Percentiles rank a stretch among this genome's conserved stretches.
phyloP scores from a whole-genome alignment of 345 rosid genomes.

The Hibiscus syriacus region DNA sequence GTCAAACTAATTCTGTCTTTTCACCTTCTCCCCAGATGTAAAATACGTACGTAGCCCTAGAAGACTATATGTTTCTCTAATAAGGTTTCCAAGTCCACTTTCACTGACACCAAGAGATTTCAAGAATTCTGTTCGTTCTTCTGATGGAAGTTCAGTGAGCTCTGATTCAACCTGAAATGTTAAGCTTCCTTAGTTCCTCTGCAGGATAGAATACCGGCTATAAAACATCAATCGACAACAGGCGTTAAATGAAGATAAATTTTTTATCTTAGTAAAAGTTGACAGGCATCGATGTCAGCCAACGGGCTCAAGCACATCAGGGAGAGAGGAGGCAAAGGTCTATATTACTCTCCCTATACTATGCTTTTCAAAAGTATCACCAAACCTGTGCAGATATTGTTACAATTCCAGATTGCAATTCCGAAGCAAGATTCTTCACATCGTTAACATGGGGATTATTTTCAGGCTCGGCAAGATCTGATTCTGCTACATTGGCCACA shows the following conservation, averaged over 20 bases:
- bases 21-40: conserved; percentile 96
- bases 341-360: too few relatives aligned
- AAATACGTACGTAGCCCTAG: conserved; percentile 84
- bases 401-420: conserved; percentile 78
- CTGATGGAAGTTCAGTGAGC: conserved; percentile 74
- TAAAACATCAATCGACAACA: not conserved
- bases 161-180: conserved; percentile 80
- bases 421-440: conserved; percentile 66
- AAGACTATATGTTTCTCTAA: conserved; percentile 75
- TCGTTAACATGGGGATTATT: conserved; percentile 54
- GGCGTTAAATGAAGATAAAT: not conserved
- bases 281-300: not conserved
- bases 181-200: conserved; percentile 11
- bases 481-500: conserved; percentile 88
- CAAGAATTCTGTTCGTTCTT: conserved; percentile 76
- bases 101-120: conserved; percentile 76
- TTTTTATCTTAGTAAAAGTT: not conserved
- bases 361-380: conserved; percentile 6
- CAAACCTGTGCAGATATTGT: conserved; percentile 83
- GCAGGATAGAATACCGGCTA: not conserved
- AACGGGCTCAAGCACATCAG: not conserved
- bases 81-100: conserved; percentile 88
- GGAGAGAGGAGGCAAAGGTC: not conserved
- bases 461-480: conserved; percentile 69
- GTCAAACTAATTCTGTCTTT: conserved; percentile 2